Evolutionary conservation across 371 early-diverging fungal species (phyloP).

Genomic region (Fennellomyces sp.): DNA sequence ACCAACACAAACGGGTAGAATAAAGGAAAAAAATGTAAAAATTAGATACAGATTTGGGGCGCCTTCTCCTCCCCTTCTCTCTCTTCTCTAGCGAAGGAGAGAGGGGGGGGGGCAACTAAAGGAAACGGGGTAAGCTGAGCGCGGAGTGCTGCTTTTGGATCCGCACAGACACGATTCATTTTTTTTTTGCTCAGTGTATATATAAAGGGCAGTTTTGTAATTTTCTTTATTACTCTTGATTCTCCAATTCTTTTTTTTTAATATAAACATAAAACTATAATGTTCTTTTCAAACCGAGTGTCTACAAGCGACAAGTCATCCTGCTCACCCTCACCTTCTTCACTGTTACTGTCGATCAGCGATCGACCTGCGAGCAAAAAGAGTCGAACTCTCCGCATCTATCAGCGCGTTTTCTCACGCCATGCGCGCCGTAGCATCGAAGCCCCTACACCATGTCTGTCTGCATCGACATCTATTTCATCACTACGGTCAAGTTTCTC

Average conservation of each 20-base stretch:
- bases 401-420: background rate
- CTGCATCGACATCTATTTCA: conserved; percentile 2
- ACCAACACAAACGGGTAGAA: too few relatives aligned
- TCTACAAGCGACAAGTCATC: background rate
- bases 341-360: background rate
- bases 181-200: too few relatives aligned
- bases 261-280: background rate
- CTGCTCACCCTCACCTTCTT: conserved; percentile 1
- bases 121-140: background rate
- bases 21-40: background rate
- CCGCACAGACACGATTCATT: conserved; percentile 1
- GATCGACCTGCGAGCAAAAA: background rate
- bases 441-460: background rate
- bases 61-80: too few relatives aligned
- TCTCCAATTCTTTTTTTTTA: background rate
- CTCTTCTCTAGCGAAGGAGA: background rate
- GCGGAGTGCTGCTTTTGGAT: conserved; percentile 2
- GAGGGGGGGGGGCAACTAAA: background rate
- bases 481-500: conserved; percentile 4
- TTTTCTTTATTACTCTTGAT: too few relatives aligned
- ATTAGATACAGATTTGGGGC: background rate
- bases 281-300: background rate
- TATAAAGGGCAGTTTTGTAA: too few relatives aligned
- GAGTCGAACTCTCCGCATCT: background rate
- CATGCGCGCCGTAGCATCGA: background rate